Evolutionary conservation across 2,329 filamentous ascomycete species (phyloP), one percentile per base, ranked within the genome.

Genomic region (Colletotrichum shisoi): DNA sequence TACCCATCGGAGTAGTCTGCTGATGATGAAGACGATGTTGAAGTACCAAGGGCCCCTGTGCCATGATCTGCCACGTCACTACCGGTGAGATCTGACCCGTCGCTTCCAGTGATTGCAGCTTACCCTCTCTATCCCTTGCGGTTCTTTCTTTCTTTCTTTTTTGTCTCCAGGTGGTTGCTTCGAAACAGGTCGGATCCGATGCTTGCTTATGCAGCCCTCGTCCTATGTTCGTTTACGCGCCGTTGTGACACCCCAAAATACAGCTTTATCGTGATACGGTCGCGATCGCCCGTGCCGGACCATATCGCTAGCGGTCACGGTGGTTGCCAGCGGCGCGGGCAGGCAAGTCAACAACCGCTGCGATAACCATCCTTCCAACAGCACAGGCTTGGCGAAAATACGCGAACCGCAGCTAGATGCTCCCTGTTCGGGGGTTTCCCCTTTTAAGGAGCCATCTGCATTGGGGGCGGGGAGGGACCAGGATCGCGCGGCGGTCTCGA

Each of bases 41-140:
- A 24, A 49, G 56, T 42, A 46, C 37, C 40, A 49, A 49, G 42
- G 54, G 57, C 44, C 61, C 60, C 53, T 58, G 54, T 63, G 61
- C 40, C 54, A 62, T 37, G 40, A 40, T 44, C 48, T 64, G 64
- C 64, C 61, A 67, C 64, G 64, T 67, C 64, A 67, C 61, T 54
- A 48, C 15, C 39, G 61, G 54, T 67, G 64, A 67, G 64, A 67
- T 58, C 59, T 64, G 64, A 67, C 54, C 64, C 61, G 54, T 67
- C 61, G 64, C 46, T 53, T 67, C 24, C 27, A 34, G 27, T 13
- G 27, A 34, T 51, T 19, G 48, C 27, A 19, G 27, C 48, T 51
- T 34, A 34, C 27, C 27, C 27, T 51, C 17, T 19, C 17, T 15
- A n/a, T n/a, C n/a, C n/a, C 17, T 9, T 5, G 27, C 12, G 17